Conservation (phyloP, 1,139 yeast genomes). For the Nakaseomyces glabratus region DNA sequence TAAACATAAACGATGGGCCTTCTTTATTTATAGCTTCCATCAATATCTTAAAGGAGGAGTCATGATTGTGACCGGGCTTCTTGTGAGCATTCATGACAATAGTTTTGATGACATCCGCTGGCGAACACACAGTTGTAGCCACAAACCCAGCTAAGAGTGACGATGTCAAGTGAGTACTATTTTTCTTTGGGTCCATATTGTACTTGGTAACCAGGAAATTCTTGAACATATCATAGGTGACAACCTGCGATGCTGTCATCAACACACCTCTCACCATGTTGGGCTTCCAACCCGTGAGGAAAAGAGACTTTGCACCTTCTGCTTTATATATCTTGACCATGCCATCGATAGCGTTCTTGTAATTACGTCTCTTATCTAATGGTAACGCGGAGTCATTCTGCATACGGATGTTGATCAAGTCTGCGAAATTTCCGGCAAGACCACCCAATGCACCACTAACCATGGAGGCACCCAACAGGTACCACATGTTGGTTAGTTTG, state of each 20-base stretch:
- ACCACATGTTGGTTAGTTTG: slow-evolving; percentile 26
- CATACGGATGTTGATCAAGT: slow-evolving; percentile 83
- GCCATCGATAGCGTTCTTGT: slow-evolving; percentile 74
- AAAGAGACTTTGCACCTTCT: slow-evolving; percentile 48
- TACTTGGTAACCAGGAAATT: slow-evolving; percentile 43
- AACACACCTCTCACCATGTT: slow-evolving; percentile 72
- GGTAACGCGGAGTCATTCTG: slow-evolving; percentile 77
- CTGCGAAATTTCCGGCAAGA: slow-evolving; percentile 79
- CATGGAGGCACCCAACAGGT: slow-evolving; percentile 70
- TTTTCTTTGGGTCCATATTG: slow-evolving; percentile 50
- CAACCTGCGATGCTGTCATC: slow-evolving; percentile 90
- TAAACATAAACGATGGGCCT: slow-evolving; percentile 70
- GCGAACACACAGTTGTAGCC: slow-evolving; percentile 86
- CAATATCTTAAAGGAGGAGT: slow-evolving; percentile 36
- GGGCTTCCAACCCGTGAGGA: slow-evolving; percentile 70
- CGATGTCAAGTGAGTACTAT: slow-evolving; percentile 68
- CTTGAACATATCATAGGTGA: slow-evolving; percentile 75
- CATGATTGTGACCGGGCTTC: slow-evolving; percentile 34
- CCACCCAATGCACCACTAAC: slow-evolving; percentile 79
- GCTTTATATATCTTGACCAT: slow-evolving; percentile 47
- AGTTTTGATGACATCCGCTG: slow-evolving; percentile 86
- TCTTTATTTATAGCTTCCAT: slow-evolving; percentile 52
- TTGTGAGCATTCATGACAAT: slow-evolving; percentile 67
- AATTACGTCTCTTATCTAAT: slow-evolving; percentile 56
- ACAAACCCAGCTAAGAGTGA: slow-evolving; percentile 74